phyloP scores from a whole-genome alignment of 1,284 basidiomycete genomes.

The Melampsora occidentalis region DNA sequence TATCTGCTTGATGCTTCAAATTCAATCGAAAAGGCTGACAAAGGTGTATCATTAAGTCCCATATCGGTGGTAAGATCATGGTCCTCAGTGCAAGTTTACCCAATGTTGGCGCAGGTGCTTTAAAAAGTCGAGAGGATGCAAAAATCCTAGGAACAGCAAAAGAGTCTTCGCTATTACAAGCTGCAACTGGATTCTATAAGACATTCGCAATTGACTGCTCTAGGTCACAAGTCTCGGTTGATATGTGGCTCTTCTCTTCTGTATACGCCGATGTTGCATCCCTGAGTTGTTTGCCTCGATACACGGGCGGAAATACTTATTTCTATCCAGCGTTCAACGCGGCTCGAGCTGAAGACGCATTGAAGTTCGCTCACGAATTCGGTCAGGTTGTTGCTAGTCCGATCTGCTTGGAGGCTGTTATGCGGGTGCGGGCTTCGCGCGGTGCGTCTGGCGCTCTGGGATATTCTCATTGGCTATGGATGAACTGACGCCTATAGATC shows the following conservation, averaged over 20 bases:
- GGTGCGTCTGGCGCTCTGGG: conserved; percentile 57
- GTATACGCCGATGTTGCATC: conserved; percentile 94
- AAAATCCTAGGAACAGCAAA: conserved; percentile 94
- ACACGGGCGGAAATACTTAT: conserved; percentile 96
- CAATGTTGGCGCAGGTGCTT: conserved; percentile 79
- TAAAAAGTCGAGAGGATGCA: conserved; percentile 94
- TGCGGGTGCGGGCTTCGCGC: conserved; percentile 91
- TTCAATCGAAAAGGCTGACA: neutral
- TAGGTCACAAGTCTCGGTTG: conserved; percentile 91
- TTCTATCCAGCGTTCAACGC: conserved; percentile 99
- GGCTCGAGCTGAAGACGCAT: conserved; percentile 83
- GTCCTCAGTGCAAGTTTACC: conserved; percentile 85
- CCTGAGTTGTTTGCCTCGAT: conserved; percentile 88
- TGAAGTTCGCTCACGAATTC: conserved; percentile 97
- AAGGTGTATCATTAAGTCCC: conserved; percentile 58
- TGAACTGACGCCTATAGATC: conserved; percentile 3
- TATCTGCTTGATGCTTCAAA: neutral
- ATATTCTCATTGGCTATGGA: neutral
- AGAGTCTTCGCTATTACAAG: conserved; percentile 81
- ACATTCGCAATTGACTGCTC: conserved; percentile 99
- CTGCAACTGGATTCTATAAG: conserved; percentile 94
- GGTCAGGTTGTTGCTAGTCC: conserved; percentile 87
- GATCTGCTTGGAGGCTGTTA: conserved; percentile 94
- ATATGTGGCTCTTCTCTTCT: conserved; percentile 97
- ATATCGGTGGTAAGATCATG: conserved; percentile 93